These are phyloP conservation scores for Echria macrotheca DNA, from an alignment of 495 filamentous ascomycete species.

Conservation along the genomic window DNA sequence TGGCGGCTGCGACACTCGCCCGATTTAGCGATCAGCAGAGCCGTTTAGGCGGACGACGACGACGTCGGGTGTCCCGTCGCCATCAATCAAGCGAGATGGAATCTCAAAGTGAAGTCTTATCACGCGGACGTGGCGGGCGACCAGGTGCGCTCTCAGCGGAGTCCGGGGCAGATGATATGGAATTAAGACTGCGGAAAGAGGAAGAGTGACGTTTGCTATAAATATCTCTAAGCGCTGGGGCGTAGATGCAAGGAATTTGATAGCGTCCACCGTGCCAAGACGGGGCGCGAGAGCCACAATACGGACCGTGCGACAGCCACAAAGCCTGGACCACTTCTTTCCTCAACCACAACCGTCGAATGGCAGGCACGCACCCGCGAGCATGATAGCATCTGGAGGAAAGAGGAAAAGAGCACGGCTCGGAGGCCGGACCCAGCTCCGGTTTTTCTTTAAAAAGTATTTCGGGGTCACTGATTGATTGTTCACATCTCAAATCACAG, in stretches of 20 bases:
- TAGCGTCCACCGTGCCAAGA: background rate
- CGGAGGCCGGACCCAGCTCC: no score
- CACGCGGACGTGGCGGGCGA: background rate
- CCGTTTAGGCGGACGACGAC: constrained; percentile 1
- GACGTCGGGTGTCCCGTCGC: background rate
- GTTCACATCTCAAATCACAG: no score
- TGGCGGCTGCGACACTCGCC: background rate
- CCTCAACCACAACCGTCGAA: background rate
- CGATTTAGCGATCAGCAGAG: background rate
- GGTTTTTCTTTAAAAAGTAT: no score
- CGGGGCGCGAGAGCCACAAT: background rate
- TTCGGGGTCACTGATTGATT: no score
- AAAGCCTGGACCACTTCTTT: background rate
- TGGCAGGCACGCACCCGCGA: background rate
- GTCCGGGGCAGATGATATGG: constrained; percentile 3
- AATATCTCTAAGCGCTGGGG: constrained; percentile 14
- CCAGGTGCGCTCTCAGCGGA: background rate
- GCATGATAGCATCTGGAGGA: background rate
- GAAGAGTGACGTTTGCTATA: constrained; percentile 1
- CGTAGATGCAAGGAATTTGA: constrained; percentile 13
- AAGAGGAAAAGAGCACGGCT: no score
- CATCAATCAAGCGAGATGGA: background rate
- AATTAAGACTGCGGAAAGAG: background rate
- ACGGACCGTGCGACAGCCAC: background rate
- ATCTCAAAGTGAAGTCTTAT: background rate